These are phyloP conservation scores for Fraxinus excelsior DNA, from an alignment of 257 asterid genomes.

Conservation along the genomic window DNA sequence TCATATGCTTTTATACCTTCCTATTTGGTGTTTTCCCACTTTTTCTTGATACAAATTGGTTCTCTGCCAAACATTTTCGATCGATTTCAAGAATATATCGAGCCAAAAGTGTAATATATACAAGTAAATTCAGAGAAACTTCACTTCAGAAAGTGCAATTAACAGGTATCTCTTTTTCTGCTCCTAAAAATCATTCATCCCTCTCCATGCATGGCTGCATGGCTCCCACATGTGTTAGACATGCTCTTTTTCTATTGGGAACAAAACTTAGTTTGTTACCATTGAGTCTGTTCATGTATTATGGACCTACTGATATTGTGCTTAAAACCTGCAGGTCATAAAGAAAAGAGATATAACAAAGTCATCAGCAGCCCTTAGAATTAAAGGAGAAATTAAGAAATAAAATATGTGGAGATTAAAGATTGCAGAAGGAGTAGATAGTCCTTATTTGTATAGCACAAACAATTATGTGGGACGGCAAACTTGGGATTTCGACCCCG, in stretches of 20 bases:
- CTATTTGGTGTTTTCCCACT: not conserved
- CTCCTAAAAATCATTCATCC: not conserved
- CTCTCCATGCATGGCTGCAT: not conserved
- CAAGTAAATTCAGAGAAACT: too few species aligned
- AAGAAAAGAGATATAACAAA: constrained; percentile 4
- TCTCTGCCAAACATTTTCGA: not conserved
- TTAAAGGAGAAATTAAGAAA: not conserved
- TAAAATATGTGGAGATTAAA: constrained; percentile 62
- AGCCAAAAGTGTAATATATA: too few species aligned
- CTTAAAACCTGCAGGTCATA: constrained; percentile 7
- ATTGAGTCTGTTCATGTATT: not conserved
- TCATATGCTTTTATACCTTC: not conserved
- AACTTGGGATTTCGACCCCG: constrained; percentile 57
- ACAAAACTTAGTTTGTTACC: not conserved
- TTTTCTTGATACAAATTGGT: not conserved
- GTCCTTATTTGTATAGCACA: constrained; percentile 63
- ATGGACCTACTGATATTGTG: constrained; percentile 3
- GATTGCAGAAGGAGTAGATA: constrained; percentile 50
- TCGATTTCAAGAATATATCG: not conserved
- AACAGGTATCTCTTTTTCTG: not conserved
- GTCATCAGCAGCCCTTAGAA: not conserved
- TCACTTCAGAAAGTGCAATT: too few species aligned
- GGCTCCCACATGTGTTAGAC: not conserved
- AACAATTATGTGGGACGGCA: constrained; percentile 68
- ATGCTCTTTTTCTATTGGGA: not conserved